phyloP scores from a whole-genome alignment of 164 flowering plant species.

The Euptelea pleiosperma region DNA sequence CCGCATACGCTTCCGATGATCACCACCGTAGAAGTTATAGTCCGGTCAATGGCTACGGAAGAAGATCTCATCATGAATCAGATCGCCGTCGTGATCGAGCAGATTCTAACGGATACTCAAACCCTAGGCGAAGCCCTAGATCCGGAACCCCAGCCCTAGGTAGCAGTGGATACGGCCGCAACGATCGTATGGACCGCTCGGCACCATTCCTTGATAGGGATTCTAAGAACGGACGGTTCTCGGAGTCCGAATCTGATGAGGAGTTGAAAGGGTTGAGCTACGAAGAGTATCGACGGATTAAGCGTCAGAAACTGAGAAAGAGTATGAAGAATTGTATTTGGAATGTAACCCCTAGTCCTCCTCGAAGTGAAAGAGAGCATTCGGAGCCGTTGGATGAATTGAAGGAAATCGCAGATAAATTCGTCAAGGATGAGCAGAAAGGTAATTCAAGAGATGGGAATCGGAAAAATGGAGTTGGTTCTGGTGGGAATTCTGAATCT shows the following conservation, averaged over 20 bases:
- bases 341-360: slow-evolving; percentile 85
- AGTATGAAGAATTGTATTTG: slow-evolving; percentile 57
- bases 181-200: slow-evolving; percentile 9
- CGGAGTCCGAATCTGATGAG: slow-evolving; percentile 73
- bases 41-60: slow-evolving; percentile 8
- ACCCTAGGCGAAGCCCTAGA: slow-evolving; percentile 34
- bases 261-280: slow-evolving; percentile 70
- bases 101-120: slow-evolving; percentile 18
- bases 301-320: slow-evolving; percentile 81
- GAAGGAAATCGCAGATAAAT: slow-evolving; percentile 26
- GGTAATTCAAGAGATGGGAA: slow-evolving; percentile 13
- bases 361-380: slow-evolving; percentile 40
- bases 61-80: slow-evolving; percentile 6
- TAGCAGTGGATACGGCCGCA: neutral
- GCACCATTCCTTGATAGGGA: slow-evolving; percentile 42
- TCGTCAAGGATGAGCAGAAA: slow-evolving; percentile 13
- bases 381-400: slow-evolving; percentile 30
- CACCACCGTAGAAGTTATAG: slow-evolving; percentile 19
- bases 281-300: slow-evolving; percentile 74
- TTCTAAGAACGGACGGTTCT: slow-evolving; percentile 24
- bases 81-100: slow-evolving; percentile 22
- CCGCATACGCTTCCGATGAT: slow-evolving; percentile 1
- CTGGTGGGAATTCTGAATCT: neutral
- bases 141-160: slow-evolving; percentile 12
- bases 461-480: neutral